Evolutionary conservation across 257 asterid species (phyloP), one percentile per base, ranked within the genome.

Genomic region (Handroanthus guayacan): DNA sequence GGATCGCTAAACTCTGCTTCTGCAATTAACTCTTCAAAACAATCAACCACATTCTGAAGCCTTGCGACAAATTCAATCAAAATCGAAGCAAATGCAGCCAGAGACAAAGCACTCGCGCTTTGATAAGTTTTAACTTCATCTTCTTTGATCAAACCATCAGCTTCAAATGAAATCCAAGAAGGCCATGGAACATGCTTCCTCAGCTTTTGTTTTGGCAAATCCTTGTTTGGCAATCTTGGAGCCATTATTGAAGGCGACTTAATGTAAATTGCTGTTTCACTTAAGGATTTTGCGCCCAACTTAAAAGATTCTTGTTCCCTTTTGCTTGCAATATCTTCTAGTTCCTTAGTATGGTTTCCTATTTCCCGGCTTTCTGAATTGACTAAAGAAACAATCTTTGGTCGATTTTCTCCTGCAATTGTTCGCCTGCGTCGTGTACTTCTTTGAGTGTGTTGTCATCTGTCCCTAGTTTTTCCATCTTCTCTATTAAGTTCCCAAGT

Each of bases 31-130:
- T 89, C 94, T 68, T 87, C 86, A 39, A 89, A 92, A 3, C 95
- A 81, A 17, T 85, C 92, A 57, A 89, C 94, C 66, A 90, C 92
- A 69, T 86, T 90, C 74, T 90, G 92, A 68, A 92, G 93, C 86
- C 97, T 87, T 12, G 97, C 95, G 3, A 90, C 97, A 48, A 89
- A 89, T 66, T 92, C 94, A 20, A 92, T 87, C 70, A 90, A 80
- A 58, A 90, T 88, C 2, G 95, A 92, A 18, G 97, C 85, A 73
- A 90, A 92, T 1, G 97, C 90, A 16, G 93, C 95, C 44, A 92
- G 74, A 13, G 97, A 92, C 82, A 92, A 84, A 9, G 95, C 80
- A 54, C 95, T 92, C 48, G 95, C 94, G 54, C 95, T 92, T 75
- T 89, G 89, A 17, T 85, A 90, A 54, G 97, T 87, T 82, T 80